Conservation (phyloP, 164 flowering plant species). For the Pachysandra terminalis region DNA sequence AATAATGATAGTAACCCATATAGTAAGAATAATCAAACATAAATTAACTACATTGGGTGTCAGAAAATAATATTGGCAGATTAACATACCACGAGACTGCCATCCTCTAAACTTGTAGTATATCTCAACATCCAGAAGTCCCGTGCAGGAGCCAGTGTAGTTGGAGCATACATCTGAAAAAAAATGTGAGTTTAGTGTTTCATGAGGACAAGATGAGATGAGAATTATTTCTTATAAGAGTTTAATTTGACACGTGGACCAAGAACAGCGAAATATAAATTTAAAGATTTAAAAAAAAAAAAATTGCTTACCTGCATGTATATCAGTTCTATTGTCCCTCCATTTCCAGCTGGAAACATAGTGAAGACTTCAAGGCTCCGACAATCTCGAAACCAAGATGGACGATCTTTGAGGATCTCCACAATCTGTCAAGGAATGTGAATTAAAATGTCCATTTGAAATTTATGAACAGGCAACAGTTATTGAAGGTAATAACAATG, state of each 20-base stretch:
- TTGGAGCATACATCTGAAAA: conserved; percentile 84
- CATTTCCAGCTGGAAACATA: conserved; percentile 83
- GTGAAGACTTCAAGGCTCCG: conserved; percentile 88
- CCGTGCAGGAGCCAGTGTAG: conserved; percentile 88
- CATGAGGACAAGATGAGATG: not conserved
- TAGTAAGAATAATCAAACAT: too few relatives aligned
- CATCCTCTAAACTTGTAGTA: conserved; percentile 77
- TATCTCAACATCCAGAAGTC: conserved; percentile 96
- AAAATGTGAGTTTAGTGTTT: not conserved
- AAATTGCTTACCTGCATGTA: conserved; percentile 88
- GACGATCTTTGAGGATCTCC: conserved; percentile 95
- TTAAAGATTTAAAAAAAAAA: too few relatives aligned
- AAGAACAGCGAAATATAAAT: too few relatives aligned
- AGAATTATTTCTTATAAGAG: not conserved
- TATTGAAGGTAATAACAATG: not conserved
- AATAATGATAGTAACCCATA: too few relatives aligned
- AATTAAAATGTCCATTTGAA: not conserved
- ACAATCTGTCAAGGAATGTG: conserved; percentile 53
- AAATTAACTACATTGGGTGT: too few relatives aligned
- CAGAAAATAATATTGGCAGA: too few relatives aligned
- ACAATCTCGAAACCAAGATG: conserved; percentile 95
- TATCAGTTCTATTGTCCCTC: conserved; percentile 84
- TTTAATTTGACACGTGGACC: not conserved
- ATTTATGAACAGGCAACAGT: too few relatives aligned
- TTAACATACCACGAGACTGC: conserved; percentile 82